phyloP scores from a whole-genome alignment of 345 rosid genomes.

The Heritiera littoralis region DNA sequence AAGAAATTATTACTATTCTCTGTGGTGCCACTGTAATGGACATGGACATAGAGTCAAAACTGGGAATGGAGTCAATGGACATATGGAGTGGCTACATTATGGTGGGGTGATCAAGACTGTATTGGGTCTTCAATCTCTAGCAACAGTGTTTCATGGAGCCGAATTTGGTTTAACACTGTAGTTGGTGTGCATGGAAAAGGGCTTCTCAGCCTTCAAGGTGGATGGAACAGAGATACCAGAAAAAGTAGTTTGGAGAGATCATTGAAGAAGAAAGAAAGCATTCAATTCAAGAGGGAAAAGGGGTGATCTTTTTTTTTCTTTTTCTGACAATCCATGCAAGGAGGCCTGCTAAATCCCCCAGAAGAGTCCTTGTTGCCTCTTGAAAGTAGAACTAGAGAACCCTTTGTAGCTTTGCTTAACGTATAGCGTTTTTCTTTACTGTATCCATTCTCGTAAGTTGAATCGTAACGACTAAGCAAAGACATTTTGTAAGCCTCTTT shows the following conservation, averaged over 20 bases:
- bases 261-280: constrained; percentile 64
- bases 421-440: no score
- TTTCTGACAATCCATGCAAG: constrained; percentile 69
- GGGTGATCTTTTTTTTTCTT: constrained; percentile 47
- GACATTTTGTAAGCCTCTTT: no score
- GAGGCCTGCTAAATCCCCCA: constrained; percentile 56
- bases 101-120: constrained; percentile 41
- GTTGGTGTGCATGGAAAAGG: constrained; percentile 65
- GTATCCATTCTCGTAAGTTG: no score
- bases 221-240: constrained; percentile 57
- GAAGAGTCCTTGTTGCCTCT: constrained; percentile 53
- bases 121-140: constrained; percentile 38
- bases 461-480: no score
- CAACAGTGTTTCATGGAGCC: constrained; percentile 58
- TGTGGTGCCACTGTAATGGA: constrained; percentile 47
- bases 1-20: constrained; percentile 51
- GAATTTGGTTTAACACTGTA: constrained; percentile 65
- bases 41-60: constrained; percentile 34
- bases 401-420: no score
- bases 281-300: constrained; percentile 61
- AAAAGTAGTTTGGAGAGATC: constrained; percentile 46
- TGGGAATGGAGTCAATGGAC: no score
- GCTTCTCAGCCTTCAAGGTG: constrained; percentile 45
- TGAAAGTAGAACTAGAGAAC: constrained; percentile 42
- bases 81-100: constrained; percentile 47